phyloP scores from a whole-genome alignment of 306 rosid species.

The Malus domestica region ASM211411v1 NC_041798.1:39244001-39244500 shows the following conservation, averaged over 20 bases:
- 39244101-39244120: conserved; percentile 21
- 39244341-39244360: conserved; percentile 26
- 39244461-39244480: background rate
- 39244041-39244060: background rate
- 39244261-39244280: background rate
- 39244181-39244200: background rate
- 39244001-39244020: background rate
- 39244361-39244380: conserved; percentile 12
- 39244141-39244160: conserved; percentile 22
- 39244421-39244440: conserved; percentile 21
- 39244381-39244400: background rate
- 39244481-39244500: conserved; percentile 8
- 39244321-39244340: conserved; percentile 29
- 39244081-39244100: conserved; percentile 19
- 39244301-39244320: too few species aligned
- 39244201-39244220: background rate
- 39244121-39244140: conserved; percentile 14
- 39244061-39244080: conserved; percentile 19
- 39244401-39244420: conserved; percentile 3
- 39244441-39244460: background rate
- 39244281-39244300: too few species aligned
- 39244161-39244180: conserved; percentile 24
- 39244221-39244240: background rate
- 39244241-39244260: too few species aligned
- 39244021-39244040: background rate